These are phyloP conservation scores for Pichia cabralensis DNA, from an alignment of 805 yeast species.

Conservation along the genomic window DNA sequence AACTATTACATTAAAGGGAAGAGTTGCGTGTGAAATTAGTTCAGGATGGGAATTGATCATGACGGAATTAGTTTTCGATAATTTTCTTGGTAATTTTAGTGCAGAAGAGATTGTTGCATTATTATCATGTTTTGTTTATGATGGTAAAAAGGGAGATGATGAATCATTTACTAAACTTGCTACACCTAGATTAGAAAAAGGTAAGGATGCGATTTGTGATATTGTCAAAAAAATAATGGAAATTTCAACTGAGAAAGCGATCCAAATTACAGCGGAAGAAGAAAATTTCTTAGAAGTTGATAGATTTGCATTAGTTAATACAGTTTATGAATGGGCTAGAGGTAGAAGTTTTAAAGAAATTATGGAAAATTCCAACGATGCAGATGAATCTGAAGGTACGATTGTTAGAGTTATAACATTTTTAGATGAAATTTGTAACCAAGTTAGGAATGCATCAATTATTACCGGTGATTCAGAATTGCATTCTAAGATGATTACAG, in stretches of 20 bases:
- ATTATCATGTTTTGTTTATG: constrained; percentile 85
- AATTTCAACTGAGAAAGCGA: constrained; percentile 58
- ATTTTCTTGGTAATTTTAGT: constrained; percentile 85
- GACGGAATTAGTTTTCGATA: constrained; percentile 84
- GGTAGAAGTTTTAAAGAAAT: constrained; percentile 88
- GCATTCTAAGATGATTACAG: constrained; percentile 80
- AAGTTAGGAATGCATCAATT: constrained; percentile 86
- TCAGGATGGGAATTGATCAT: constrained; percentile 85
- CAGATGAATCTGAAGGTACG: constrained; percentile 67
- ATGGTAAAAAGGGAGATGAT: constrained; percentile 51
- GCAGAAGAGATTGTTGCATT: constrained; percentile 97
- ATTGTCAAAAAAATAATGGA: constrained; percentile 55
- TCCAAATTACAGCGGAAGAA: constrained; percentile 74
- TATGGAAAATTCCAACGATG: constrained; percentile 79
- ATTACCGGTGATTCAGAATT: constrained; percentile 90
- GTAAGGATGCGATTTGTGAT: constrained; percentile 54
- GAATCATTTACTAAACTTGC: constrained; percentile 37
- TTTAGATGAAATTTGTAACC: constrained; percentile 89
- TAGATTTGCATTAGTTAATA: constrained; percentile 85
- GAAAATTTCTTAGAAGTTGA: constrained; percentile 73
- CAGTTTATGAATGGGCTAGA: constrained; percentile 96
- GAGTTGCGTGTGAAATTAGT: constrained; percentile 82
- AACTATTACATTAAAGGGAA: constrained; percentile 77
- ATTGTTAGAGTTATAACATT: constrained; percentile 93
- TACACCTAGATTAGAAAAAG: constrained; percentile 75